A percentile compares a stretch with the other conserved stretches of the same genome.
These are phyloP conservation scores for Rubroboletus pulcherrimus DNA, from an alignment of 768 basidiomycete genomes.

Conservation along the genomic window DNA sequence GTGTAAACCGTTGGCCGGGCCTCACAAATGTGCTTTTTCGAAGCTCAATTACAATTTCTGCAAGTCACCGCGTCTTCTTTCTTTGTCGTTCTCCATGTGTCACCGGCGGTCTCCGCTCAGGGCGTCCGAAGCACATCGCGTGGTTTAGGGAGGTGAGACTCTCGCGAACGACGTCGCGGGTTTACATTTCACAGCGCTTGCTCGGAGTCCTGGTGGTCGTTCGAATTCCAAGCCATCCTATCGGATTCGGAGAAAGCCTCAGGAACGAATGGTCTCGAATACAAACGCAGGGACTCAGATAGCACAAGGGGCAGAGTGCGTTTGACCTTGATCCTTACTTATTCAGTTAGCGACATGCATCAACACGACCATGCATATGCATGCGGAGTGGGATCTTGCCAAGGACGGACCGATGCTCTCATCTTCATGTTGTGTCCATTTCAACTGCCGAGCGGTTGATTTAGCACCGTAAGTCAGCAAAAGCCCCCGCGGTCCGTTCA, in stretches of 20 bases:
- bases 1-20: no score
- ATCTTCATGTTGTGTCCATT: neutral
- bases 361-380: neutral
- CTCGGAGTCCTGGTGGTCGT: neutral
- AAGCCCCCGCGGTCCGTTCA: conserved; percentile 11
- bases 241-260: neutral
- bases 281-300: neutral
- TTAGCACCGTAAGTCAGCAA: neutral
- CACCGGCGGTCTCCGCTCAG: conserved; percentile 1
- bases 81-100: neutral
- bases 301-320: neutral
- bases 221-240: neutral
- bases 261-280: neutral
- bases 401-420: neutral
- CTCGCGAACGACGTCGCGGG: neutral
- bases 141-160: neutral
- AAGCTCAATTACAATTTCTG: neutral
- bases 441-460: neutral
- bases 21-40: neutral
- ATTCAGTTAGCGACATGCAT: neutral
- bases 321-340: neutral
- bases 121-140: neutral
- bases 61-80: conserved; percentile 11
- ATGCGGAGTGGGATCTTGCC: neutral
- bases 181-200: neutral